A percentile compares a stretch with the other conserved stretches of the same genome.
These are phyloP conservation scores for Dacryopinax spathularia DNA, from an alignment of 768 basidiomycete genomes.

Conservation along the genomic window DNA sequence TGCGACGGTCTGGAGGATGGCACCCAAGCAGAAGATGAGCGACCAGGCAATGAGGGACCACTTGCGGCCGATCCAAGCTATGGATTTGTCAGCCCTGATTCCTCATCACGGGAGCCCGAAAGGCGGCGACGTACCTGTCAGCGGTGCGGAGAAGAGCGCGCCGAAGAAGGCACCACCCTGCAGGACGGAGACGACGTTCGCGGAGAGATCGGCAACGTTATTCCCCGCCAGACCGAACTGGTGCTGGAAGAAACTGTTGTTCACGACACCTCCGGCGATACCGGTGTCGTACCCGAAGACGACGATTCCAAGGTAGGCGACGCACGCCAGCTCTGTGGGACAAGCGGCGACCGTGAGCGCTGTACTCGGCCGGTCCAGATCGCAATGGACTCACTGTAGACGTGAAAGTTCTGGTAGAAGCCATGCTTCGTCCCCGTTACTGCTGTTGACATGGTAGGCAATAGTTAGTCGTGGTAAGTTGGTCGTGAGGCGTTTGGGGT, in stretches of 20 bases:
- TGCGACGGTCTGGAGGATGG: constrained; percentile 58
- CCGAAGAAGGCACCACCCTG: constrained; percentile 86
- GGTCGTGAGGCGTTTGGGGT: neutral
- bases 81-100: constrained; percentile 11
- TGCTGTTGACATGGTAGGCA: neutral
- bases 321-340: constrained; percentile 49
- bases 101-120: constrained; percentile 10
- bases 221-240: constrained; percentile 40
- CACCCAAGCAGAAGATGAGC: constrained; percentile 54
- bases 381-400: constrained; percentile 38
- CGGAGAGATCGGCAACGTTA: constrained; percentile 40
- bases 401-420: constrained; percentile 43
- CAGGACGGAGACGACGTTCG: constrained; percentile 71
- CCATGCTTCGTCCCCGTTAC: neutral
- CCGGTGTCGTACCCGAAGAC: constrained; percentile 76
- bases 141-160: constrained; percentile 54
- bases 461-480: neutral
- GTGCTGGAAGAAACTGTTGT: constrained; percentile 41
- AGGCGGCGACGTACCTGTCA: constrained; percentile 38
- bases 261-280: constrained; percentile 55
- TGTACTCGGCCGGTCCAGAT: neutral
- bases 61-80: constrained; percentile 52
- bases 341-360: neutral
- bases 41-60: constrained; percentile 48
- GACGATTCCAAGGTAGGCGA: constrained; percentile 67